phyloP scores from a whole-genome alignment of 768 basidiomycete species.

The Pisolithus tinctorius region DNA sequence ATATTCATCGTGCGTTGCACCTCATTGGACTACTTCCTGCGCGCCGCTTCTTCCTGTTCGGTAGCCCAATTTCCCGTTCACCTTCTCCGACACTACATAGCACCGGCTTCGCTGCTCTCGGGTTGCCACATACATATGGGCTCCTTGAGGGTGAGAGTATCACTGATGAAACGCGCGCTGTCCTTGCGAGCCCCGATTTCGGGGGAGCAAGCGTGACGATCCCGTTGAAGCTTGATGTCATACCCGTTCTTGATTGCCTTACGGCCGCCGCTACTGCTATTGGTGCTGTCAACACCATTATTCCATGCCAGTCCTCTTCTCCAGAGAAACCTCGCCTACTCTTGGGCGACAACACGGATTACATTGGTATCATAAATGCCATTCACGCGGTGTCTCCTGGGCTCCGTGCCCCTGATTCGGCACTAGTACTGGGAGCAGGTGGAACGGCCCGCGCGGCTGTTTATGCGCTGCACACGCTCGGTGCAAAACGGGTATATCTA shows the following conservation, averaged over 20 bases:
- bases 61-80: constrained; percentile 80
- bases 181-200: constrained; percentile 63
- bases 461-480: constrained; percentile 72
- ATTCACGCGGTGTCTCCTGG: constrained; percentile 39
- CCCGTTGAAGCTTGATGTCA: constrained; percentile 88
- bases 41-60: constrained; percentile 79
- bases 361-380: constrained; percentile 74
- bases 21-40: constrained; percentile 74
- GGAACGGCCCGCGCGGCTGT: constrained; percentile 94
- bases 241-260: constrained; percentile 72
- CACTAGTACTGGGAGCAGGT: constrained; percentile 89
- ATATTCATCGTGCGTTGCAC: constrained; percentile 78
- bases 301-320: constrained; percentile 36
- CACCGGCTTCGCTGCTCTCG: constrained; percentile 72
- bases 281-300: constrained; percentile 93
- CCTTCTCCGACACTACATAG: constrained; percentile 95
- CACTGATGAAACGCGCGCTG: constrained; percentile 55
- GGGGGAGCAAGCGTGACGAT: constrained; percentile 97
- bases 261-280: constrained; percentile 79
- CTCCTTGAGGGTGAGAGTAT: constrained; percentile 70
- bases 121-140: constrained; percentile 77
- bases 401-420: constrained; percentile 33
- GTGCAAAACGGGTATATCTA: constrained; percentile 67
- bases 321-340: constrained; percentile 40
- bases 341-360: constrained; percentile 94